Base-by-base conservation (phyloP, 345 rosid species). In the Ricinus communis region DNA sequence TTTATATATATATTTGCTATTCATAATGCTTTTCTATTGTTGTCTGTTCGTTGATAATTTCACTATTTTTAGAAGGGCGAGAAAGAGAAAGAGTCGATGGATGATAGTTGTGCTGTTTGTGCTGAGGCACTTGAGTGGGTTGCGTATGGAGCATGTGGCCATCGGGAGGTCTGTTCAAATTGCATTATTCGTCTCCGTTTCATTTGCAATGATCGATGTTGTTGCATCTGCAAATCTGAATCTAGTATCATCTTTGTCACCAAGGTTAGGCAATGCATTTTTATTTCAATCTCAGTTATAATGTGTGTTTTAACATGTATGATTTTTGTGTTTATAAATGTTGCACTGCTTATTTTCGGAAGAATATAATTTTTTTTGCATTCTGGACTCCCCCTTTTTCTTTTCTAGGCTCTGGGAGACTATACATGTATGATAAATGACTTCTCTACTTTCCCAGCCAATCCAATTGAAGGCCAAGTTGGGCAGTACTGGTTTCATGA, bases 91-190 rank as follows among this genome's bases (percentile, higher is more conserved):
- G 45, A 22, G 28, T 25, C 49, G 6, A 77, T 71, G 76, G 80
- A 71, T 60, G 80, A 77, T 24, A 59, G 69, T 28, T 77, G 62
- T 47, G 80, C 70, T 43, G 80, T 77, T 5, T 71, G 76, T 28
- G 80, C 80, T 25, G 80, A 77, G 24, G 12, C 57, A 45, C 62
- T 77, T 10, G 72, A 77, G 22, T 77, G 80, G 76, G 76, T 77
- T 41, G 80, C 72, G 1, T 71, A 71, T 13, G 80, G 76, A 46
- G 24, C 76, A 6, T 77, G 70, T 25, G 70, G 72, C 53, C 76
- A 77, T 25, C 76, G 72, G 24, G 80, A 77, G 56, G 76, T 77
- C 38, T 77, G 80, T 72, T 71, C 76, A 21, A 77, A 76, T 16
- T 71, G 80, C 72, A 62, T 62, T 31, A 46, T 66, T 28, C 80